These are phyloP conservation scores for Passalora sequoiae DNA, from an alignment of 2,329 filamentous ascomycete genomes.

Conservation along the genomic window DNA sequence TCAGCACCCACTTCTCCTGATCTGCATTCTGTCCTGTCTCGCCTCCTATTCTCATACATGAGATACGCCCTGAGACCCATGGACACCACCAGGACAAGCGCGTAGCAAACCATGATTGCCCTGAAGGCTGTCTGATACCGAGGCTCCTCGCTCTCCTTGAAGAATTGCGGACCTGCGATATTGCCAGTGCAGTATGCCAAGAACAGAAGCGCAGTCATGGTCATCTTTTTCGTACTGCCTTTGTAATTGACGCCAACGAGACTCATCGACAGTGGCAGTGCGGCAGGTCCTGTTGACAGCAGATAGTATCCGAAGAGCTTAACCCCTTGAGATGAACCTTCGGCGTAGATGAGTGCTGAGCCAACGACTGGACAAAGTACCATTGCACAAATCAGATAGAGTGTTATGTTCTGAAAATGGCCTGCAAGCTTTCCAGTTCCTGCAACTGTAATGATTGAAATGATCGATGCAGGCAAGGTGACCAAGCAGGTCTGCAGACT, in stretches of 20 bases:
- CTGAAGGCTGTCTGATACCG: slow-evolving; percentile 48
- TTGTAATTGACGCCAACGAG: slow-evolving; percentile 50
- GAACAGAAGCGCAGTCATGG: slow-evolving; percentile 39
- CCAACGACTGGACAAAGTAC: slow-evolving; percentile 32
- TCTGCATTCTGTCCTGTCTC: slow-evolving; percentile 15
- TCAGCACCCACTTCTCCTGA: slow-evolving; percentile 27
- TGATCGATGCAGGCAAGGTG: slow-evolving; percentile 18
- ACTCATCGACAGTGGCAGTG: slow-evolving; percentile 51
- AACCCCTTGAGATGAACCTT: slow-evolving; percentile 38
- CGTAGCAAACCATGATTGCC: slow-evolving; percentile 54
- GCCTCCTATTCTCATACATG: slow-evolving; percentile 42
- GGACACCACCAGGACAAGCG: slow-evolving; percentile 45
- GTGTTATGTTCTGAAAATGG: slow-evolving; percentile 45
- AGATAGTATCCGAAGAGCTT: slow-evolving; percentile 57
- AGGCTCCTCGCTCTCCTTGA: slow-evolving; percentile 41
- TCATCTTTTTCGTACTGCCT: slow-evolving; percentile 37
- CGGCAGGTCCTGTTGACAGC: slow-evolving; percentile 50
- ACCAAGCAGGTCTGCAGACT: slow-evolving; percentile 17
- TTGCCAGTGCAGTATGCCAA: slow-evolving; percentile 45
- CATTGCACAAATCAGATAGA: slow-evolving; percentile 48
- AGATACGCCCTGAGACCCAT: slow-evolving; percentile 47
- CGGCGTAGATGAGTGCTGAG: slow-evolving; percentile 36
- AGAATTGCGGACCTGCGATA: slow-evolving; percentile 50
- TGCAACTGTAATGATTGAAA: slow-evolving; percentile 14
- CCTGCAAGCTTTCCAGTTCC: slow-evolving; percentile 14